Conservation (phyloP, 257 asterid genomes). For the Penstemon newberryi region DNA sequence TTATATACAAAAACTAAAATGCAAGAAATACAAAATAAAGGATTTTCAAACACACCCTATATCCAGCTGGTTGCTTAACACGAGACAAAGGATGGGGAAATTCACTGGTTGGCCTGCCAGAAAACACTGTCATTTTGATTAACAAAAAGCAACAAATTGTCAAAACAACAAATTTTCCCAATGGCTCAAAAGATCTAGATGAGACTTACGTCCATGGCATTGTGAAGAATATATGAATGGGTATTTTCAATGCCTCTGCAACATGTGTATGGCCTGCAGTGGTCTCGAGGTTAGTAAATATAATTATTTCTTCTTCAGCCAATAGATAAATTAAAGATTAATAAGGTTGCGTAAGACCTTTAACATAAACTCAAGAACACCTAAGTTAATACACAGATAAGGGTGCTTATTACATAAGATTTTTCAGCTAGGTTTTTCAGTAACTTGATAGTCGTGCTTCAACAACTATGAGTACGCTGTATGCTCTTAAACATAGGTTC, state of each 20-base stretch:
- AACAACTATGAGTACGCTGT: background rate
- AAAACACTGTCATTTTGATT: slow-evolving; percentile 29
- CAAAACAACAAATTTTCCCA: background rate
- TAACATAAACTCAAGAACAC: background rate
- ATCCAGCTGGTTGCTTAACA: slow-evolving; percentile 94
- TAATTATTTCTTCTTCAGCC: background rate
- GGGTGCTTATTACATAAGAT: too few relatives aligned
- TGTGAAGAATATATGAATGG: slow-evolving; percentile 91
- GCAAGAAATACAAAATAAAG: slow-evolving; percentile 24
- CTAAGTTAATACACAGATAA: too few relatives aligned
- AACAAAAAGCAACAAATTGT: background rate
- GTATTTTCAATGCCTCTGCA: slow-evolving; percentile 84
- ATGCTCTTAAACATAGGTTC: background rate
- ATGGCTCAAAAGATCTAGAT: slow-evolving; percentile 28
- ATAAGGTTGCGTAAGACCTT: background rate
- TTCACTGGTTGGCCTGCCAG: slow-evolving; percentile 91
- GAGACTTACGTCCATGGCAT: slow-evolving; percentile 99
- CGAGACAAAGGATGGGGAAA: slow-evolving; percentile 98
- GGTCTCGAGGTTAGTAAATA: slow-evolving; percentile 26
- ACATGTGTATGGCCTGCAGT: slow-evolving; percentile 90
- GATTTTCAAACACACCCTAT: slow-evolving; percentile 60
- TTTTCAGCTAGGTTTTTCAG: background rate
- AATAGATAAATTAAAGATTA: background rate
- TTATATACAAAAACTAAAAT: slow-evolving; percentile 10
- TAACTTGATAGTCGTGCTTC: background rate